A percentile compares a stretch with the other conserved stretches of the same genome.
These are phyloP conservation scores for Magnolia changhungtana DNA, from an alignment of 164 flowering plant genomes.

Conservation along the genomic window DNA sequence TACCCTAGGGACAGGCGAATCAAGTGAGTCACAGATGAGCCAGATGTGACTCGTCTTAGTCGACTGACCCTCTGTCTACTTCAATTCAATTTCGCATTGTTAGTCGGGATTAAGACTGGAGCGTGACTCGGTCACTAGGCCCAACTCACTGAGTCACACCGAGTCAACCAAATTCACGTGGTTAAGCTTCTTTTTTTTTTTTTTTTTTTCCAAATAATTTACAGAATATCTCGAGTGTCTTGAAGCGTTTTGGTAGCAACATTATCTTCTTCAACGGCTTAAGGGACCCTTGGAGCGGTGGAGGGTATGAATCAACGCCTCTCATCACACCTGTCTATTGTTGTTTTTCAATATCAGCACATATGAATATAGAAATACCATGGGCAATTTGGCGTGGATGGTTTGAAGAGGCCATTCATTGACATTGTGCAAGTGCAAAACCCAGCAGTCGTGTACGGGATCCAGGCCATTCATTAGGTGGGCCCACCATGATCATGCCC, in stretches of 20 bases:
- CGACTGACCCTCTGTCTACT: too few species aligned
- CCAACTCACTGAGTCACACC: too few species aligned
- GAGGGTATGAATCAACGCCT: constrained; percentile 49
- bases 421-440: too few species aligned
- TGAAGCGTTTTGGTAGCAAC: constrained; percentile 78
- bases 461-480: background rate
- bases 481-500: too few species aligned
- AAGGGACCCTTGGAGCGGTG: constrained; percentile 96
- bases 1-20: too few species aligned
- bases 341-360: background rate
- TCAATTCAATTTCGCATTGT: too few species aligned
- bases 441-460: background rate
- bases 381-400: background rate
- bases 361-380: too few species aligned
- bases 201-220: background rate
- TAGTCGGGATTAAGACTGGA: background rate
- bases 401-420: background rate
- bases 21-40: too few species aligned
- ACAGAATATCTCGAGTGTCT: constrained; percentile 58
- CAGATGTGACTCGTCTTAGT: too few species aligned
- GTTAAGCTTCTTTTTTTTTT: too few species aligned
- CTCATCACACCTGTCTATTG: background rate
- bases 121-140: background rate
- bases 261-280: constrained; percentile 91
- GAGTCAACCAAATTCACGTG: too few species aligned